Evolutionary conservation across 805 yeast genomes (phyloP).

Genomic region (Peterozyma xylosa): DNA sequence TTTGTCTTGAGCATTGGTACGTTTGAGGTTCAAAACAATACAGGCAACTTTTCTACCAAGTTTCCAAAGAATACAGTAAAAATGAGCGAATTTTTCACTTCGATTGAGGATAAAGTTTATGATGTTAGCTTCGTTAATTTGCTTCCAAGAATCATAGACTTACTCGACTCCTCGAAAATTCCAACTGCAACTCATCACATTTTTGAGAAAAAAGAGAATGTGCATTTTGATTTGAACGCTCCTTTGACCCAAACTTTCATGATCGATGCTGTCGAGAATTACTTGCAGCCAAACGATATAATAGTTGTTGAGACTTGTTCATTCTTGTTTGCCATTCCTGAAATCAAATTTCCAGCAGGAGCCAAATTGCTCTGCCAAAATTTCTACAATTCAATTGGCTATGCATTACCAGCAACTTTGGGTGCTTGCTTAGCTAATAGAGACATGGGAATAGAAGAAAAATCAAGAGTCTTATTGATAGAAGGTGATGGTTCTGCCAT

Average conservation of each 20-base stretch:
- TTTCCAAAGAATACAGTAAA: conserved; percentile 18
- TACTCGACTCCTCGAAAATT: conserved; percentile 7
- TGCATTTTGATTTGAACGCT: not conserved
- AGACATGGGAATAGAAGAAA: conserved; percentile 24
- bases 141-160: conserved; percentile 19
- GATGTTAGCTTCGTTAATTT: conserved; percentile 25
- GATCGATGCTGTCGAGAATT: conserved; percentile 24
- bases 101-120: conserved; percentile 24
- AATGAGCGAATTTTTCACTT: conserved; percentile 33
- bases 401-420: conserved; percentile 42
- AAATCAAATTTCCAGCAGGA: conserved; percentile 27
- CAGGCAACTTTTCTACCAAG: conserved; percentile 4
- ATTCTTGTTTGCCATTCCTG: conserved; percentile 34
- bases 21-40: conserved; percentile 11
- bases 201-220: not conserved
- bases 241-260: conserved; percentile 26
- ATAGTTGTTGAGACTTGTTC: conserved; percentile 40
- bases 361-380: conserved; percentile 28
- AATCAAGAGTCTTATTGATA: conserved; percentile 31
- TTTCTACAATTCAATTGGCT: conserved; percentile 44
- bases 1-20: conserved; percentile 25
- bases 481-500: conserved; percentile 55
- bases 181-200: conserved; percentile 3
- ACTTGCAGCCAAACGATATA: conserved; percentile 30
- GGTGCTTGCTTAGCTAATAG: conserved; percentile 37